phyloP scores from a whole-genome alignment of 2,329 filamentous ascomycete species.

The Aspergillus oerlinghausenensis region DNA sequence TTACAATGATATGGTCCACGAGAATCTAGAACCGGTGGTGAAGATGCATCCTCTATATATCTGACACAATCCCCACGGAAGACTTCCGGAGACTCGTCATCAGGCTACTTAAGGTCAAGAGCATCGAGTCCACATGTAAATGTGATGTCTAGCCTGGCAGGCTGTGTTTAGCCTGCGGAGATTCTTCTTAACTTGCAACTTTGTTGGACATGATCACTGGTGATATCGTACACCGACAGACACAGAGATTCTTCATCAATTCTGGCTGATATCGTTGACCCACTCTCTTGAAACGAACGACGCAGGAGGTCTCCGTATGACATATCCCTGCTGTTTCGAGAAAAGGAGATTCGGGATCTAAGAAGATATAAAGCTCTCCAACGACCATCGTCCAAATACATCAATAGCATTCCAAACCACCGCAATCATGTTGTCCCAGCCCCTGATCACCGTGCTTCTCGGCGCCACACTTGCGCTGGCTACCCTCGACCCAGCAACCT shows the following conservation, averaged over 20 bases:
- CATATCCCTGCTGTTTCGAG: conserved; percentile 4
- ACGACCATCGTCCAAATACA: conserved; percentile 6
- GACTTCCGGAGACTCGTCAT: background rate
- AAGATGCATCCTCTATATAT: background rate
- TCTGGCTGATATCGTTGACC: background rate
- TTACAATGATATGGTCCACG: background rate
- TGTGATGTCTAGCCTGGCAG: background rate
- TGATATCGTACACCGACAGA: background rate
- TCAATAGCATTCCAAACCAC: background rate
- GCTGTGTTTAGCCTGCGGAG: background rate
- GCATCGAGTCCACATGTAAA: background rate
- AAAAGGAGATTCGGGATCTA: conserved; percentile 22
- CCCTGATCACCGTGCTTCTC: conserved; percentile 10
- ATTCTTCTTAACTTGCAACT: background rate
- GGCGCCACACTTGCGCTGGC: conserved; percentile 14
- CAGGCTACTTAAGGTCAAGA: no score
- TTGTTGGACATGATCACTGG: background rate
- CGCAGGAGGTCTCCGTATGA: conserved; percentile 10
- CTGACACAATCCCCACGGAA: background rate
- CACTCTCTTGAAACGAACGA: conserved; percentile 1
- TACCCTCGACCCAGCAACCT: conserved; percentile 31
- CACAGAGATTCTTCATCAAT: background rate
- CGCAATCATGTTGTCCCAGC: background rate
- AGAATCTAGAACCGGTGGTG: background rate
- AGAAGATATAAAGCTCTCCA: conserved; percentile 29